A percentile compares a stretch with the other conserved stretches of the same genome.
These are phyloP conservation scores for Backusella circina DNA, from an alignment of 192 early-diverging fungal genomes.

Conservation along the genomic window DNA sequence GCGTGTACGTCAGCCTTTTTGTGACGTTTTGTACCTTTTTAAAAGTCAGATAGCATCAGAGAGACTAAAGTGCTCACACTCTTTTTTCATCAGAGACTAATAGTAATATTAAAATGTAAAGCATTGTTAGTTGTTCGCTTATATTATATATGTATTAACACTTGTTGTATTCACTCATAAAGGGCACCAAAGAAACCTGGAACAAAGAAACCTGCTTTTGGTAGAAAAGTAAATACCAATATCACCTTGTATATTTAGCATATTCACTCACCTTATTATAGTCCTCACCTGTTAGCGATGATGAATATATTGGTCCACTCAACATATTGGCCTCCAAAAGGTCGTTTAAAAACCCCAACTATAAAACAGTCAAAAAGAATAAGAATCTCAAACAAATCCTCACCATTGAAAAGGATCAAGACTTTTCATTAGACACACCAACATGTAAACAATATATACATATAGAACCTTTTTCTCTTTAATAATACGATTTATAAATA, in stretches of 20 bases:
- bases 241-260: neutral
- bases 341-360: conserved; percentile 74
- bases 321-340: conserved; percentile 4
- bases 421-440: conserved; percentile 57
- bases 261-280: neutral
- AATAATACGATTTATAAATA: conserved; percentile 15
- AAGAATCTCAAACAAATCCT: conserved; percentile 84
- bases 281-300: neutral
- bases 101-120: neutral
- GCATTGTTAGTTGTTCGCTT: neutral
- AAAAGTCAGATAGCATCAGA: neutral
- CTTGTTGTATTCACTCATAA: neutral
- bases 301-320: conserved; percentile 5
- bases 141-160: neutral
- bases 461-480: neutral
- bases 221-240: neutral
- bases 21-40: neutral
- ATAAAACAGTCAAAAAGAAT: conserved; percentile 62
- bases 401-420: conserved; percentile 59
- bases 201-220: neutral
- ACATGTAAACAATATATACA: conserved; percentile 63
- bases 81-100: neutral
- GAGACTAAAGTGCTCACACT: neutral
- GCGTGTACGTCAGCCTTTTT: neutral
- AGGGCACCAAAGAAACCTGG: conserved; percentile 5